Evolutionary conservation across 2,329 filamentous ascomycete species (phyloP).

Genomic region (Pseudogymnoascus sp.): DNA sequence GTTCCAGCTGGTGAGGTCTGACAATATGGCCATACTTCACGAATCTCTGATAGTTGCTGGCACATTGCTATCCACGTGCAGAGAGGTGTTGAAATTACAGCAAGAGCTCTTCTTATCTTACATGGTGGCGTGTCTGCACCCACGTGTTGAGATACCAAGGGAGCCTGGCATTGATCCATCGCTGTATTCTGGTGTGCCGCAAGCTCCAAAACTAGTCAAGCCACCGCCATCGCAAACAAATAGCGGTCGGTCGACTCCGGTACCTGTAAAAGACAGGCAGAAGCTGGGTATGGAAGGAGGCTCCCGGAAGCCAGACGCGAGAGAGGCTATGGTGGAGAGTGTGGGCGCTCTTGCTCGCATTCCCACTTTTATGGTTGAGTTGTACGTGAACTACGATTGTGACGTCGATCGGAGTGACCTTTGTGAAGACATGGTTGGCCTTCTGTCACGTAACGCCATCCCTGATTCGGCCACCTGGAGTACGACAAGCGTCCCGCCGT

Average conservation of each 20-base stretch:
- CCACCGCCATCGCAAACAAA: slow-evolving; percentile 62
- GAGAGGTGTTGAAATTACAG: slow-evolving; percentile 85
- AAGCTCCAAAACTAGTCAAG: slow-evolving; percentile 81
- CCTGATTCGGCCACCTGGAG: slow-evolving; percentile 98
- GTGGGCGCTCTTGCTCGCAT: slow-evolving; percentile 87
- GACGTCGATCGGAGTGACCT: slow-evolving; percentile 85
- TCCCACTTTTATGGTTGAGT: slow-evolving; percentile 87
- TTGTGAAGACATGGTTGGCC: slow-evolving; percentile 89
- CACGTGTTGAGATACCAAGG: slow-evolving; percentile 84
- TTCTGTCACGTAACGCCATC: slow-evolving; percentile 87
- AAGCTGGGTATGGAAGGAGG: slow-evolving; percentile 90
- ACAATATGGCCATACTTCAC: slow-evolving; percentile 91
- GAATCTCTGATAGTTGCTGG: slow-evolving; percentile 88
- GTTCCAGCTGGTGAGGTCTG: slow-evolving; percentile 91
- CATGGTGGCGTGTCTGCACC: slow-evolving; percentile 86
- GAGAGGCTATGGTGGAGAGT: slow-evolving; percentile 97
- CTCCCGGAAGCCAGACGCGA: slow-evolving; percentile 82
- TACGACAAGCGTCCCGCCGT: slow-evolving; percentile 90
- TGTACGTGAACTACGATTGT: slow-evolving; percentile 98
- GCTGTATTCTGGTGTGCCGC: slow-evolving; percentile 87
- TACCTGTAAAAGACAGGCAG: slow-evolving; percentile 85
- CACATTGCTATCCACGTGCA: slow-evolving; percentile 83
- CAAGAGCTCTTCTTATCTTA: slow-evolving; percentile 96
- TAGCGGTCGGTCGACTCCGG: slow-evolving; percentile 82
- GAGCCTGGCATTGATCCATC: slow-evolving; percentile 86